These are phyloP conservation scores for Amorphotheca resinae DNA, from an alignment of 495 filamentous ascomycete genomes.

Conservation along the genomic window DNA sequence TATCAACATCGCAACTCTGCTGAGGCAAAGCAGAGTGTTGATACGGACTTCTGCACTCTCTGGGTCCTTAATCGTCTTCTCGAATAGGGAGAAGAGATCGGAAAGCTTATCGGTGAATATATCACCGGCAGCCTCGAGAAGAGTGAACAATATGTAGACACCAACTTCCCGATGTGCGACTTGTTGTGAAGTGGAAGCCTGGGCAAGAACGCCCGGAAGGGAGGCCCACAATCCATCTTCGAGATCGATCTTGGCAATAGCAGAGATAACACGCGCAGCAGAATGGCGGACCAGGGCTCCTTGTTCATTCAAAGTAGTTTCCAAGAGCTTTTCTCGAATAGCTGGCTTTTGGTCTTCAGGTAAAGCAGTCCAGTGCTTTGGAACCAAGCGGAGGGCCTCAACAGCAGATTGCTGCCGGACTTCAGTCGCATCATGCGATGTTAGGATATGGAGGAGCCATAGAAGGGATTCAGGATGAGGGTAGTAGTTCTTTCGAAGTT, in stretches of 20 bases:
- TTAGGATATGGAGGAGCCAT: slow-evolving; percentile 73
- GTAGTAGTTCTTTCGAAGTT: slow-evolving; percentile 86
- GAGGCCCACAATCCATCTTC: slow-evolving; percentile 79
- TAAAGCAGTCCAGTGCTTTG: slow-evolving; percentile 68
- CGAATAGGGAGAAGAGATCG: slow-evolving; percentile 73
- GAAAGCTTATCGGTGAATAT: slow-evolving; percentile 61
- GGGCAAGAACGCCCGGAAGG: slow-evolving; percentile 60
- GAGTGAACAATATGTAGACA: slow-evolving; percentile 83
- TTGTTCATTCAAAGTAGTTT: slow-evolving; percentile 67
- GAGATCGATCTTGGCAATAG: slow-evolving; percentile 76
- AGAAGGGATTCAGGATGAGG: slow-evolving; percentile 69
- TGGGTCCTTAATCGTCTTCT: slow-evolving; percentile 76
- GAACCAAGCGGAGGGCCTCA: slow-evolving; percentile 66
- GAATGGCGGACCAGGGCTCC: slow-evolving; percentile 68
- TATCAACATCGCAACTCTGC: slow-evolving; percentile 75
- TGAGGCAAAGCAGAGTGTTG: slow-evolving; percentile 89
- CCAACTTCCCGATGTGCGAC: slow-evolving; percentile 77
- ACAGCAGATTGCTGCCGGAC: slow-evolving; percentile 84
- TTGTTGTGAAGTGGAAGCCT: slow-evolving; percentile 56
- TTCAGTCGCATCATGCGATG: slow-evolving; percentile 54
- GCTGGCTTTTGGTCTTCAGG: slow-evolving; percentile 55
- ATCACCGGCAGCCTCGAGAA: slow-evolving; percentile 75
- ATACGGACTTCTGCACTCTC: slow-evolving; percentile 85
- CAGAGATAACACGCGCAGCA: slow-evolving; percentile 74
- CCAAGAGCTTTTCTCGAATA: slow-evolving; percentile 68